These are phyloP conservation scores for Candida parachauliodes DNA, from an alignment of 805 yeast genomes.

Conservation along the genomic window DNA sequence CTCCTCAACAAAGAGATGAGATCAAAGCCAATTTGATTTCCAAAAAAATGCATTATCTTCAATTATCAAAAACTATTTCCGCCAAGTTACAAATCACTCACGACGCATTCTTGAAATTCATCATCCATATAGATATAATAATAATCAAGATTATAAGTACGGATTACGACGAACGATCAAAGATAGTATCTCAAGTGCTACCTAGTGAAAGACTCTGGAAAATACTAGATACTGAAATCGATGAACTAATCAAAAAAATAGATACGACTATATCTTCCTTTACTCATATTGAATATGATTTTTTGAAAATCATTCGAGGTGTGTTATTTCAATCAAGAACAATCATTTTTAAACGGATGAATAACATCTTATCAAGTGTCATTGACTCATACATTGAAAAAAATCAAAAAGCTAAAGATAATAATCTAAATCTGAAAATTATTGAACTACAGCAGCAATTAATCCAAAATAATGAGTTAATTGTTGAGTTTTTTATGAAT, in stretches of 20 bases:
- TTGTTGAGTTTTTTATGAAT: constrained; percentile 21
- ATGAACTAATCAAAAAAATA: constrained; percentile 14
- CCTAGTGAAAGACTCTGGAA: constrained; percentile 33
- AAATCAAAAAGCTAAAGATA: constrained; percentile 9
- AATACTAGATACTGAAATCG: constrained; percentile 19
- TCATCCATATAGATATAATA: constrained; percentile 26
- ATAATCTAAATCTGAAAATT: constrained; percentile 19
- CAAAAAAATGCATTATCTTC: constrained; percentile 19
- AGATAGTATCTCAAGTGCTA: constrained; percentile 19
- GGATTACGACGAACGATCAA: constrained; percentile 31
- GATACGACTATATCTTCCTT: constrained; percentile 5
- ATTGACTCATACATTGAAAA: constrained; percentile 19
- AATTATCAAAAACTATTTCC: constrained; percentile 18
- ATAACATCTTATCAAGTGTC: constrained; percentile 19
- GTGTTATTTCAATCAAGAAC: constrained; percentile 28
- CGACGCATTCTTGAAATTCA: constrained; percentile 19
- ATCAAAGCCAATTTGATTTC: constrained; percentile 7
- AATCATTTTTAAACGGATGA: constrained; percentile 28
- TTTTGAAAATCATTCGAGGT: constrained; percentile 21
- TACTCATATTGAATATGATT: constrained; percentile 10
- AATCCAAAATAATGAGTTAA: constrained; percentile 20
- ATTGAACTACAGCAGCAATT: constrained; percentile 25
- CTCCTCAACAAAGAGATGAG: constrained; percentile 10
- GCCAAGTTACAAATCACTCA: constrained; percentile 10
- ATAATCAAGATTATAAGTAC: constrained; percentile 23